Evolutionary conservation across 192 early-diverging fungal genomes (phyloP).

Genomic region (Podila verticillata): DNA sequence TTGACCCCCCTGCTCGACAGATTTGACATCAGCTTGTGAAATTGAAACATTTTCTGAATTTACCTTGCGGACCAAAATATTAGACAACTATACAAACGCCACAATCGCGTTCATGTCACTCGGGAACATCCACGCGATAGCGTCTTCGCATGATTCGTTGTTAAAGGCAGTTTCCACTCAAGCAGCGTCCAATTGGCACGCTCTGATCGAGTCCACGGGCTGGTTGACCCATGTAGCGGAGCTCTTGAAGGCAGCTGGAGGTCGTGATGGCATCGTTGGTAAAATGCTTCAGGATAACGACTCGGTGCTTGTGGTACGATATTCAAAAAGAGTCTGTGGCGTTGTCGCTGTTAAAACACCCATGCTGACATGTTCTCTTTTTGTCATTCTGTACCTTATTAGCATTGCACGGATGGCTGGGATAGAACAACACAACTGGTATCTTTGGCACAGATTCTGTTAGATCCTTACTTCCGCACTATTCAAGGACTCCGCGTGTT

Average conservation of each 20-base stretch:
- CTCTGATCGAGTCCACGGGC: constrained; percentile 50
- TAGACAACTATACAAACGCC: constrained; percentile 54
- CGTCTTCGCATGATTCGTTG: constrained; percentile 31
- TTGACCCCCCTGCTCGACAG: too few species aligned
- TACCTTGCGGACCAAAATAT: not conserved
- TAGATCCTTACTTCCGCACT: constrained; percentile 55
- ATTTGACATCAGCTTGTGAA: too few species aligned
- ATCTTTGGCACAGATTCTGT: constrained; percentile 50
- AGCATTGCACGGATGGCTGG: constrained; percentile 61
- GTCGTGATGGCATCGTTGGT: constrained; percentile 49
- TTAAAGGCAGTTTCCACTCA: constrained; percentile 44
- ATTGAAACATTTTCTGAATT: too few species aligned
- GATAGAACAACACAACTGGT: constrained; percentile 58
- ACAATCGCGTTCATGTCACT: constrained; percentile 42
- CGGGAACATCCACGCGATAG: constrained; percentile 51
- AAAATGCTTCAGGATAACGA: constrained; percentile 42
- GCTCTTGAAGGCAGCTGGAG: constrained; percentile 49
- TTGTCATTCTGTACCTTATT: not conserved
- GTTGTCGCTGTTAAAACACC: not conserved
- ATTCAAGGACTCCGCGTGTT: constrained; percentile 49
- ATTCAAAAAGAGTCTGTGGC: not conserved
- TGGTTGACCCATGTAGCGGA: constrained; percentile 53
- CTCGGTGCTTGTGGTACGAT: constrained; percentile 54
- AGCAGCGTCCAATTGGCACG: constrained; percentile 47
- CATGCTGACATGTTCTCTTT: too few species aligned